Evolutionary conservation across 352 stramenopile species (phyloP).

Genomic region (Pythium dissotocum): DNA sequence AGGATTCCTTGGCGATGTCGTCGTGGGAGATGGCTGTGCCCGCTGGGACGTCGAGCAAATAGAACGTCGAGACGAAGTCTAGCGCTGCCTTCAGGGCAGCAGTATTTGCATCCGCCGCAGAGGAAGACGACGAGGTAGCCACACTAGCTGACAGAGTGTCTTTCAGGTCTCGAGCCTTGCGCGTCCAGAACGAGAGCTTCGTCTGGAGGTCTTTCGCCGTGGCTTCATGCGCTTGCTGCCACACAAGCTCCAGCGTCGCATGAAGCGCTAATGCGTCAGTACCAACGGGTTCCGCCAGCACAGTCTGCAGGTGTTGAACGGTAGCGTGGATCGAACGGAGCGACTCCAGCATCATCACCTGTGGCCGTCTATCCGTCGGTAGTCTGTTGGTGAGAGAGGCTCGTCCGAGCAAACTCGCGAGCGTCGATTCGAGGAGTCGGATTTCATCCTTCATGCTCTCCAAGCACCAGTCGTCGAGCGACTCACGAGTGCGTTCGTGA

Average conservation of each 20-base stretch:
- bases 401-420: slow-evolving; percentile 18
- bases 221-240: slow-evolving; percentile 23
- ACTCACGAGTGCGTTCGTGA: neutral
- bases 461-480: slow-evolving; percentile 14
- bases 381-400: neutral
- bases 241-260: slow-evolving; percentile 28
- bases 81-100: slow-evolving; percentile 26
- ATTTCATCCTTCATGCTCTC: slow-evolving; percentile 17
- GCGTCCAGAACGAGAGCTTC: slow-evolving; percentile 40
- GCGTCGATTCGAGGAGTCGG: slow-evolving; percentile 16
- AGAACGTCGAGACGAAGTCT: slow-evolving; percentile 39
- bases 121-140: slow-evolving; percentile 2
- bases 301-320: slow-evolving; percentile 19
- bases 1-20: slow-evolving; percentile 15
- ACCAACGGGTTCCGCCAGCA: slow-evolving; percentile 10
- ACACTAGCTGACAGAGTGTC: slow-evolving; percentile 20
- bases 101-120: neutral
- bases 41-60: slow-evolving; percentile 29
- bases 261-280: slow-evolving; percentile 3
- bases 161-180: slow-evolving; percentile 35
- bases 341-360: slow-evolving; percentile 17
- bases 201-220: slow-evolving; percentile 30
- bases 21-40: neutral
- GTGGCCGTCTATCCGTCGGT: neutral
- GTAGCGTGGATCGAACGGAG: slow-evolving; percentile 24